Conservation (phyloP, 2,329 filamentous ascomycete genomes). For the Talaromyces funiculosus region DNA sequence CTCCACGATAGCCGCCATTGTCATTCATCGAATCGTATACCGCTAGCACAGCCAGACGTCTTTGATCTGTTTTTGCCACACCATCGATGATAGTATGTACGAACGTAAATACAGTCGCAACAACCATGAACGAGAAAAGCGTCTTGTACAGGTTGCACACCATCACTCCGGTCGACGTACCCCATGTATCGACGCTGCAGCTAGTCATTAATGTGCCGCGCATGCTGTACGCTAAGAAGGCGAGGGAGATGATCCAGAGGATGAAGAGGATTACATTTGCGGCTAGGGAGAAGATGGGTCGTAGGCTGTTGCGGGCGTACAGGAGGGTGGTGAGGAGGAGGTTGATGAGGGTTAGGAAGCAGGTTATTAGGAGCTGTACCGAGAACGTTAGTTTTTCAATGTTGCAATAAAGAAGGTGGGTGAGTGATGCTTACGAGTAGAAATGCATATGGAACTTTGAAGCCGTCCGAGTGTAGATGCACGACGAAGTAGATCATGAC, state of each 20-base stretch:
- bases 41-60: constrained; percentile 43
- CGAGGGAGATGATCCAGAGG: constrained; percentile 50
- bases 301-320: constrained; percentile 49
- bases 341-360: constrained; percentile 48
- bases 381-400: not conserved
- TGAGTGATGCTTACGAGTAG: constrained; percentile 44
- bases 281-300: constrained; percentile 46
- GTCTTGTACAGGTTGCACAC: constrained; percentile 56
- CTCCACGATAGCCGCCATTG: constrained; percentile 14
- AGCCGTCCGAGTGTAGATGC: constrained; percentile 48
- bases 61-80: constrained; percentile 42
- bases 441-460: constrained; percentile 55
- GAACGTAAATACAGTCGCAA: constrained; percentile 44
- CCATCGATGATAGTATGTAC: constrained; percentile 48
- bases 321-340: constrained; percentile 45
- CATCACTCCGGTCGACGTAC: constrained; percentile 49
- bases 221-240: constrained; percentile 51
- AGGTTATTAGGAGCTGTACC: constrained; percentile 46
- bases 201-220: constrained; percentile 48
- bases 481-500: constrained; percentile 54
- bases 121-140: constrained; percentile 51
- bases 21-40: constrained; percentile 38
- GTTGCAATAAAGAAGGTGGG: not conserved
- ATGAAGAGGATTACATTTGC: constrained; percentile 46
- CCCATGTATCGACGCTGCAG: constrained; percentile 49